These are phyloP conservation scores for Eucalyptus polyanthemos DNA, from an alignment of 345 rosid species.

Conservation along the genomic window DNA sequence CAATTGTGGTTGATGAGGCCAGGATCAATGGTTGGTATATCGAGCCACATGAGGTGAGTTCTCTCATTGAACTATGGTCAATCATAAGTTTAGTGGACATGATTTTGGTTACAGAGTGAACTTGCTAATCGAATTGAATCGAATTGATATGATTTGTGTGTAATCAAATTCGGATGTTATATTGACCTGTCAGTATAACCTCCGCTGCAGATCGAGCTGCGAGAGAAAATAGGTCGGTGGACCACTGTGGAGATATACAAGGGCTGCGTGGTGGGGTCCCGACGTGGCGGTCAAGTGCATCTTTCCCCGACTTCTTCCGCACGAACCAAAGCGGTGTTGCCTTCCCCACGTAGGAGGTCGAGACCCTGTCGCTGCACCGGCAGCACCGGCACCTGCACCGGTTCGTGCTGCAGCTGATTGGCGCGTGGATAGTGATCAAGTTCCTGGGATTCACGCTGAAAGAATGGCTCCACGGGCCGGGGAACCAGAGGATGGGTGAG, in stretches of 20 bases:
- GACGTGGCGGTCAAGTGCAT: constrained; percentile 54
- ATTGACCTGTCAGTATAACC: not conserved
- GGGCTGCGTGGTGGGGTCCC: constrained; percentile 27
- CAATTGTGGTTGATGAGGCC: constrained; percentile 17
- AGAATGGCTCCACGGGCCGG: constrained; percentile 45
- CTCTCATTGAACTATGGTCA: not conserved
- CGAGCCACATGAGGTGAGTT: constrained; percentile 28
- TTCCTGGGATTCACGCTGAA: constrained; percentile 23
- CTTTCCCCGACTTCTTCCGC: constrained; percentile 21
- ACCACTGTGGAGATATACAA: constrained; percentile 34
- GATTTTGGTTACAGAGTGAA: not conserved
- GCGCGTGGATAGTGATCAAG: constrained; percentile 39
- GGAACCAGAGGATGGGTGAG: constrained; percentile 3
- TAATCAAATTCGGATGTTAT: no score
- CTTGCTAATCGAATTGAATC: no score
- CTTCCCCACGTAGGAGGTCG: constrained; percentile 31
- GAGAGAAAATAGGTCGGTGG: constrained; percentile 31
- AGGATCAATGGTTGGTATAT: constrained; percentile 19
- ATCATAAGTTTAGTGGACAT: not conserved
- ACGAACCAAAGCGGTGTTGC: constrained; percentile 13
- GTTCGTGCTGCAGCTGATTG: constrained; percentile 35
- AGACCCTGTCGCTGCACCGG: constrained; percentile 33
- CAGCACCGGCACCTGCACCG: constrained; percentile 36
- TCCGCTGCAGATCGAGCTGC: constrained; percentile 11
- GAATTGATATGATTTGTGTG: not conserved